Evolutionary conservation across 1,139 yeast species (phyloP), one percentile per base, ranked within the genome.

Genomic region (Taphrina wiesneri): DNA sequence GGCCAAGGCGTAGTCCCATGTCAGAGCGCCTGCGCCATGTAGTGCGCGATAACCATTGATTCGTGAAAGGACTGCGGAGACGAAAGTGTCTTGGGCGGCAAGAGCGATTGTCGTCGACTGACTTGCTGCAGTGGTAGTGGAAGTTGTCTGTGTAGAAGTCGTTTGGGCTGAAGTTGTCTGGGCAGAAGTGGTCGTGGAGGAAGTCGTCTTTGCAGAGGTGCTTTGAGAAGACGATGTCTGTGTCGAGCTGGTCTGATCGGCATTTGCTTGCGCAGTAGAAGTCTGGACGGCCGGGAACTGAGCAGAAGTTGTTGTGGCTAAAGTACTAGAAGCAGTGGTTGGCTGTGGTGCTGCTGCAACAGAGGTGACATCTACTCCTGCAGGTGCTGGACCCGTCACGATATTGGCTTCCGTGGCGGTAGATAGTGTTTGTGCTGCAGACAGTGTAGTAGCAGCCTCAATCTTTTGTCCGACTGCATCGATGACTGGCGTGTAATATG

Each of bases 401-500:
- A 30, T 6, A 2, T 2, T 25, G 5, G 26, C 54, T n/a, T 36
- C 36, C 2, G 49, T 17, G 49, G 39, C 64, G 21, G 64, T 28
- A 5, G 36, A 56, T 5, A 28, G 15, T 13, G 57, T 39, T 41
- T 51, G 47, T 13, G 64, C 51, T 1, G 52, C 64, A 17, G 64
- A 26, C 6, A 30, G 9, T 9, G 64, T 60, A 7, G 57, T 43
- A 23, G 41, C 19, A 11, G 56, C 56, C 21, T 21, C 47, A 7
- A 59, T 32, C 11, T 46, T 36, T 4, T n/a, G 26, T 5, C 51
- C 57, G 30, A 17, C 52, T 11, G 28, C 39, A 30, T 60, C 28
- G 41, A 60, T 51, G 25, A 49, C 43, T 6, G 64, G 64, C 11
- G 64, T 51, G 51, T 60, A 60, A 54, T 60, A 60, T 11, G 57